Conservation (phyloP, 2,329 filamentous ascomycete genomes). For the Escovopsis sp. region DNA sequence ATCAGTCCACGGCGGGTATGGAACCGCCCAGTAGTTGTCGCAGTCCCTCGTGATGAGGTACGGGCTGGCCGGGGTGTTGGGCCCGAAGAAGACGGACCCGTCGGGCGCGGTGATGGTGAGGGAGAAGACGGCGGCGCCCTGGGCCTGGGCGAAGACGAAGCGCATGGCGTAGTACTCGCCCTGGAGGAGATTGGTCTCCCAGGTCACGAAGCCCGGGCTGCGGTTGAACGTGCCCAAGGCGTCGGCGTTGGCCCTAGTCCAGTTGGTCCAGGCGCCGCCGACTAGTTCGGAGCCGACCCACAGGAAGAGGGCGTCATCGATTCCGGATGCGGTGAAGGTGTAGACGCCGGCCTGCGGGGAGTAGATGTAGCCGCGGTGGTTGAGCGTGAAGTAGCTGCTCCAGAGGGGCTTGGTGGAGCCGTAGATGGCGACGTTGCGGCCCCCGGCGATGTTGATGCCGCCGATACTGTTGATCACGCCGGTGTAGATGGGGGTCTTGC, state of each 20-base stretch:
- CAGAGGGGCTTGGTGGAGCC: neutral
- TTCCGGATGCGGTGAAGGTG: slow-evolving; percentile 9
- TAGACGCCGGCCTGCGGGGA: slow-evolving; percentile 11
- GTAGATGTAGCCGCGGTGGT: slow-evolving; percentile 13
- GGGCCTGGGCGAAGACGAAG: slow-evolving; percentile 7
- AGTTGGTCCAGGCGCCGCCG: slow-evolving; percentile 8
- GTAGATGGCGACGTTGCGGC: neutral
- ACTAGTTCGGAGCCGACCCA: slow-evolving; percentile 7
- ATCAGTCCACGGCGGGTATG: no score
- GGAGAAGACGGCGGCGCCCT: slow-evolving; percentile 4
- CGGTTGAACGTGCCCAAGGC: slow-evolving; percentile 8
- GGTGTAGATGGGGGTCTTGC: neutral
- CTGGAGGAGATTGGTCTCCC: slow-evolving; percentile 6
- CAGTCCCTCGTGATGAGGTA: no score
- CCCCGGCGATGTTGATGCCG: neutral
- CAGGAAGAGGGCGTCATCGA: slow-evolving; percentile 7
- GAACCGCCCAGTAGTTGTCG: no score
- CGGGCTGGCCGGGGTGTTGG: neutral
- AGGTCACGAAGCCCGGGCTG: slow-evolving; percentile 8
- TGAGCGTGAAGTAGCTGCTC: slow-evolving; percentile 9
- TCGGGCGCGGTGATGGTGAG: slow-evolving; percentile 5
- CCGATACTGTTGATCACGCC: neutral
- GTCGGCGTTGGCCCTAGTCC: slow-evolving; percentile 11
- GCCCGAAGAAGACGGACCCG: slow-evolving; percentile 4
- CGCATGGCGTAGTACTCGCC: slow-evolving; percentile 6